A percentile compares a stretch with the other conserved stretches of the same genome.
Evolutionary conservation across 345 rosid genomes (phyloP).

Genomic region (Carallia pectinifolia): DNA sequence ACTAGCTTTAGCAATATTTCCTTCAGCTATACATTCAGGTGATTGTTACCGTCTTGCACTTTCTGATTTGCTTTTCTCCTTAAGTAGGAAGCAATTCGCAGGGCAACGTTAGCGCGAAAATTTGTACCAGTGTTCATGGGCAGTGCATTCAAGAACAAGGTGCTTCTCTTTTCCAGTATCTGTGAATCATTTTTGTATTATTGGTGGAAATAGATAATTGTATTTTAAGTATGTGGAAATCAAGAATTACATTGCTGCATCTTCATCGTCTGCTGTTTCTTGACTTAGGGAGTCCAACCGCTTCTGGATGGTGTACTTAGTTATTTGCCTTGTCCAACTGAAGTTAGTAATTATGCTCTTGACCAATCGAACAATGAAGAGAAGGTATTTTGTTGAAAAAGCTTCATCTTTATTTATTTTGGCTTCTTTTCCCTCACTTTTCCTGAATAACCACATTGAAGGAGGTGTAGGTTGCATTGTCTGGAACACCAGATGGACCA

Average conservation of each 20-base stretch:
- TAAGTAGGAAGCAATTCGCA: conserved; percentile 82
- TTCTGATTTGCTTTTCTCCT: conserved; percentile 12
- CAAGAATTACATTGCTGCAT: not conserved
- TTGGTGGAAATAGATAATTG: not conserved
- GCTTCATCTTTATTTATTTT: conserved; percentile 1
- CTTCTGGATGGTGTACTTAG: conserved; percentile 83
- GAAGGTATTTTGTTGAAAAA: conserved; percentile 49
- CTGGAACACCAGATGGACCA: conserved; percentile 93
- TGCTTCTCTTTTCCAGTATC: conserved; percentile 15
- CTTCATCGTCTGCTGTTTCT: conserved; percentile 11
- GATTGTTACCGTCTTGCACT: not conserved
- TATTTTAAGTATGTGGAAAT: not conserved
- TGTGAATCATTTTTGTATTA: conserved; percentile 1
- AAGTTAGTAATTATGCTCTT: conserved; percentile 90
- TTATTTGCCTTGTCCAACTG: conserved; percentile 86
- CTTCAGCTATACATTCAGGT: no score
- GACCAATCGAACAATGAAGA: conserved; percentile 86
- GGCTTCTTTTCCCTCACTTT: not conserved
- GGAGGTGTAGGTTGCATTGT: conserved; percentile 57
- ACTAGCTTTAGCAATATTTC: no score
- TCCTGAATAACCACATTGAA: not conserved
- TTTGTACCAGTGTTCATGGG: conserved; percentile 99
- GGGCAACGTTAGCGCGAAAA: conserved; percentile 90
- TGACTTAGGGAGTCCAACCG: conserved; percentile 86
- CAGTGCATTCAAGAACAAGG: conserved; percentile 99